Base-by-base conservation (phyloP, 2,329 filamentous ascomycete genomes). In the Botryotinia globosa region DNA sequence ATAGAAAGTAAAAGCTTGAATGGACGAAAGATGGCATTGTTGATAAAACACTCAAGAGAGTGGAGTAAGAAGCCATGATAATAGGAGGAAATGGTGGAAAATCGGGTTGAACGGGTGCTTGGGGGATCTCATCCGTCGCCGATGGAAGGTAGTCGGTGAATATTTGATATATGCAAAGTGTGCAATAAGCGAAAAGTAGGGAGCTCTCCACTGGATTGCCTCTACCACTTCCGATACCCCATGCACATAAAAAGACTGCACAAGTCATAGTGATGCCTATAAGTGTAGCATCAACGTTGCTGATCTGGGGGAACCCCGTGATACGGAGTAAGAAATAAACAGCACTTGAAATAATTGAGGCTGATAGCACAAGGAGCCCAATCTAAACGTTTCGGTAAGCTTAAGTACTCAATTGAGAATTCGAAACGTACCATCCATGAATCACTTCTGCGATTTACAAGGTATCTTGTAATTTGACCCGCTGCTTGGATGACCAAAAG, bases 111-210 rank as follows among this genome's bases (percentile, higher is more conserved):
- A 88, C 80, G 22, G 87, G 83, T 25, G 84, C 83, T 64, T 86
- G 86, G 6, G 85, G 82, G 4, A 85, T 83, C 44, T 89, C 87
- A 45, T 87, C 84, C 42, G 87, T 85, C n/a, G 87, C 89, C 29
- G 87, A 82, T 7, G 96, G 94, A 77, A 95, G 89, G 83, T 98
- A 98, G 83, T 99, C 96, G 79, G 96, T 99, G 82, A 98, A 98
- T 82, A 98, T 98, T 82, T 99, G 96, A 84, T 98, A 99, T 80
- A 98, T 92, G 85, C 95, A 98, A 75, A 99, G 90, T n/a, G 97
- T 96, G 74, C 98, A 90, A 82, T 99, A 99, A 79, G 96, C 95
- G 80, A 99, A 98, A 73, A 99, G 87, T 18, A 99, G 85, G 34
- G 95, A 97, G 77, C 94, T 97, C 83, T 99, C 95, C 71, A 98